Evolutionary conservation across 768 basidiomycete genomes (phyloP).

Genomic region (Pleurotus djamor): DNA sequence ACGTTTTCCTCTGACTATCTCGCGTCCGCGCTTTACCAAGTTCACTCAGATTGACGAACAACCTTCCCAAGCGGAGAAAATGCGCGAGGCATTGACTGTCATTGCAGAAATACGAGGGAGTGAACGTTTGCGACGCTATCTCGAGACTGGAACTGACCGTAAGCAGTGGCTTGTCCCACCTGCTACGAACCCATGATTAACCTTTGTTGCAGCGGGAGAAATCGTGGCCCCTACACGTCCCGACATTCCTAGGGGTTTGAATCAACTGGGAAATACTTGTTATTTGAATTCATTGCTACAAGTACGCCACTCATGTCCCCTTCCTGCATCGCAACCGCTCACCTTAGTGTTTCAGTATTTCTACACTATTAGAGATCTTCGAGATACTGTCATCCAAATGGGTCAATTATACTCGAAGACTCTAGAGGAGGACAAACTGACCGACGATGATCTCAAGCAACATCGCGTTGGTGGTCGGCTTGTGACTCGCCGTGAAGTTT

Average conservation of each 20-base stretch:
- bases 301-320: constrained; percentile 28
- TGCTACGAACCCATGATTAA: not conserved
- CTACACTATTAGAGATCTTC: constrained; percentile 90
- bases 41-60: constrained; percentile 63
- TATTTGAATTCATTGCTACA: constrained; percentile 81
- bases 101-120: constrained; percentile 79
- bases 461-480: constrained; percentile 88
- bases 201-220: constrained; percentile 55
- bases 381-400: constrained; percentile 69
- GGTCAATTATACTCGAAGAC: constrained; percentile 51
- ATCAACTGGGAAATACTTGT: constrained; percentile 88
- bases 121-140: constrained; percentile 61
- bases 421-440: constrained; percentile 66
- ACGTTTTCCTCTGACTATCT: constrained; percentile 16
- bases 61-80: constrained; percentile 62
- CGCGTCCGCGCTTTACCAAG: not conserved
- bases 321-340: not conserved
- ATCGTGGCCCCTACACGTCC: constrained; percentile 45
- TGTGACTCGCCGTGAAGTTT: constrained; percentile 78
- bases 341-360: constrained; percentile 64
- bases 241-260: constrained; percentile 82
- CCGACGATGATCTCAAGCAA: constrained; percentile 77
- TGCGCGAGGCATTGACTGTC: constrained; percentile 69
- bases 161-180: constrained; percentile 27
- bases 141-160: constrained; percentile 75